These are phyloP conservation scores for Suillus occidentalis DNA, from an alignment of 768 basidiomycete genomes.

Conservation along the genomic window DNA sequence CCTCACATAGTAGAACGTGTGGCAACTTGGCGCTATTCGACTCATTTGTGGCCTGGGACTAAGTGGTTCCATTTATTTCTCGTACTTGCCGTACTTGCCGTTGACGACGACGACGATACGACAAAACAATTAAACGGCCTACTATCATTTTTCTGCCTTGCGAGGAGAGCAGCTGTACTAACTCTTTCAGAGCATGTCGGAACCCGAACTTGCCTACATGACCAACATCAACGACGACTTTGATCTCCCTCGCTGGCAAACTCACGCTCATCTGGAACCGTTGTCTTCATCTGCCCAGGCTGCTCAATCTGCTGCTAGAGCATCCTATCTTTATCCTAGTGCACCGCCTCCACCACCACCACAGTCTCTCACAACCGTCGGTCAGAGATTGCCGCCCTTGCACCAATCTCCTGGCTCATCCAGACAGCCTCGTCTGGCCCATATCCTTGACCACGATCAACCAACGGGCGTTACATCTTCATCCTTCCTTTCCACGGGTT, in stretches of 20 bases:
- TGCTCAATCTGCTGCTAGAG: slow-evolving; percentile 44
- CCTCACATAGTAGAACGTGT: slow-evolving; percentile 17
- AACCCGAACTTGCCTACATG: slow-evolving; percentile 75
- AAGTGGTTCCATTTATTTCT: slow-evolving; percentile 15
- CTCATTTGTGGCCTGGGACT: slow-evolving; percentile 11
- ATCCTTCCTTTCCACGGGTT: slow-evolving; percentile 49
- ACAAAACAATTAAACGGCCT: not conserved
- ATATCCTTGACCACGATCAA: slow-evolving; percentile 66
- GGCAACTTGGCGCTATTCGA: slow-evolving; percentile 15
- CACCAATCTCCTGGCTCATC: slow-evolving; percentile 47
- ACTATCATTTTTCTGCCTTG: slow-evolving; percentile 1
- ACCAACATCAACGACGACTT: slow-evolving; percentile 79
- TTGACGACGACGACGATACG: slow-evolving; percentile 15
- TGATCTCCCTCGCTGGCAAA: slow-evolving; percentile 63
- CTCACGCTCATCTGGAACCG: slow-evolving; percentile 44
- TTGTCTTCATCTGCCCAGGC: slow-evolving; percentile 62
- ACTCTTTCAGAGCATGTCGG: slow-evolving; percentile 53
- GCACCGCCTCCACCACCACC: slow-evolving; percentile 46
- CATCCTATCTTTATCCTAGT: slow-evolving; percentile 53
- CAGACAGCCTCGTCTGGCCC: slow-evolving; percentile 63
- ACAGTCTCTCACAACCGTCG: slow-evolving; percentile 36
- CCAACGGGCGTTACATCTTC: slow-evolving; percentile 44
- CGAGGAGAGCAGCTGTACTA: slow-evolving; percentile 5
- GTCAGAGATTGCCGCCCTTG: slow-evolving; percentile 49
- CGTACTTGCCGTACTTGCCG: slow-evolving; percentile 17